These are phyloP conservation scores for Flaveria robusta DNA, from an alignment of 129 eudicot genomes.

Conservation along the genomic window DNA sequence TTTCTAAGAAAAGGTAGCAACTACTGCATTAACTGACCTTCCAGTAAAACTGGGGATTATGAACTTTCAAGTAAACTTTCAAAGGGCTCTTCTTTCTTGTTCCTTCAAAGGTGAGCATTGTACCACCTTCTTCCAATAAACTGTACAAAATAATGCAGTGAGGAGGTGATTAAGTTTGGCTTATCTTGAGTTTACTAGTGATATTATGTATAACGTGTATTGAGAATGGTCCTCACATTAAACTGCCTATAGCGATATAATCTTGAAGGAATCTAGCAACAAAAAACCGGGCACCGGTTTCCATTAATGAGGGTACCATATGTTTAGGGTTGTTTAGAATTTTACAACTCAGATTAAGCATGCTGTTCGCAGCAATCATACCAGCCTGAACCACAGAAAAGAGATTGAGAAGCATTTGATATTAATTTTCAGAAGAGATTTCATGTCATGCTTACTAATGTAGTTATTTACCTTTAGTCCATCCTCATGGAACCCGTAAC, in stretches of 20 bases:
- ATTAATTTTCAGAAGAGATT: not conserved
- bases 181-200: not conserved
- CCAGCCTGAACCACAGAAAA: slow-evolving; percentile 61
- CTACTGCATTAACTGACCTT: slow-evolving; percentile 50
- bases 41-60: slow-evolving; percentile 86
- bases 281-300: slow-evolving; percentile 74
- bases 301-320: slow-evolving; percentile 82
- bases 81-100: slow-evolving; percentile 43
- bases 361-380: slow-evolving; percentile 58
- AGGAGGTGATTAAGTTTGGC: not conserved
- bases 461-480: slow-evolving; percentile 69
- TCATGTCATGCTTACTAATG: not conserved
- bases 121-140: slow-evolving; percentile 85
- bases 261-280: slow-evolving; percentile 68
- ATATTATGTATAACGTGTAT: not conserved
- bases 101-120: slow-evolving; percentile 80
- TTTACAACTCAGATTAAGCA: slow-evolving; percentile 51
- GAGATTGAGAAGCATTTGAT: not conserved
- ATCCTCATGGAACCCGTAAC: slow-evolving; percentile 97
- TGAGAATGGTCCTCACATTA: slow-evolving; percentile 60
- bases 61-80: slow-evolving; percentile 66
- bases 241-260: slow-evolving; percentile 60
- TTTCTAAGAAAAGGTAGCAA: not conserved
- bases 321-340: slow-evolving; percentile 76
- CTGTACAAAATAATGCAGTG: slow-evolving; percentile 32